Percentiles rank a stretch among this genome's conserved stretches.
phyloP scores from a whole-genome alignment of 495 filamentous ascomycete species.

The Penicillium chermesinum region DNA sequence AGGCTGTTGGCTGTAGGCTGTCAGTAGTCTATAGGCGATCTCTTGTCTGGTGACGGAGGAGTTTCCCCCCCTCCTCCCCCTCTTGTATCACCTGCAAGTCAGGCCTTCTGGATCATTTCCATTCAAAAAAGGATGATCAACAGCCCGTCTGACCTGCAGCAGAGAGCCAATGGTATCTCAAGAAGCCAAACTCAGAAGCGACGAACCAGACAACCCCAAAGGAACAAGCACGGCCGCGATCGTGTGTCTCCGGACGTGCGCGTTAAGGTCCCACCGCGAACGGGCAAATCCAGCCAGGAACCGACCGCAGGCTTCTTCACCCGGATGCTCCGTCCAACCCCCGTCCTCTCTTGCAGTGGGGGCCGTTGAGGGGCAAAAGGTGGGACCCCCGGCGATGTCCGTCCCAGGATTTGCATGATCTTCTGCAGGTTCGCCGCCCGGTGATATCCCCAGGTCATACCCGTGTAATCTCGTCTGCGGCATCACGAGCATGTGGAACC shows the following conservation, averaged over 20 bases:
- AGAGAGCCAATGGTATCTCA: too few species aligned
- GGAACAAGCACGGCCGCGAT: constrained; percentile 5
- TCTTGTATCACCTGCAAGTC: background rate
- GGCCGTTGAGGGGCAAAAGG: background rate
- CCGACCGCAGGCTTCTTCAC: background rate
- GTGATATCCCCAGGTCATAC: constrained; percentile 18
- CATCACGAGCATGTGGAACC: constrained; percentile 20
- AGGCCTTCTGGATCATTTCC: background rate
- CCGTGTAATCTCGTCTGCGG: constrained; percentile 9
- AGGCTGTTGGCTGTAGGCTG: too few species aligned
- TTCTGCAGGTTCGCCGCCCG: constrained; percentile 17
- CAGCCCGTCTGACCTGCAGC: constrained; percentile 29
- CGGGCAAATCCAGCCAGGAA: constrained; percentile 17
- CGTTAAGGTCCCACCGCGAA: constrained; percentile 9
- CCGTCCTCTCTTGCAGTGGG: too few species aligned
- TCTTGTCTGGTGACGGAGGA: too few species aligned
- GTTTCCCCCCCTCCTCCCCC: background rate
- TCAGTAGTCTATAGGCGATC: too few species aligned
- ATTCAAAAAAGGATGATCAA: constrained; percentile 19
- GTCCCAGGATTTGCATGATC: constrained; percentile 5
- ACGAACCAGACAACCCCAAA: background rate
- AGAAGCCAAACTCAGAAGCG: too few species aligned
- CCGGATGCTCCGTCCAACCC: constrained; percentile 1
- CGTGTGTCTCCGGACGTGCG: constrained; percentile 1
- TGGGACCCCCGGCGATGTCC: constrained; percentile 1